Conservation (phyloP, 306 rosid species). For the Amphicarpaea edgeworthii region DNA sequence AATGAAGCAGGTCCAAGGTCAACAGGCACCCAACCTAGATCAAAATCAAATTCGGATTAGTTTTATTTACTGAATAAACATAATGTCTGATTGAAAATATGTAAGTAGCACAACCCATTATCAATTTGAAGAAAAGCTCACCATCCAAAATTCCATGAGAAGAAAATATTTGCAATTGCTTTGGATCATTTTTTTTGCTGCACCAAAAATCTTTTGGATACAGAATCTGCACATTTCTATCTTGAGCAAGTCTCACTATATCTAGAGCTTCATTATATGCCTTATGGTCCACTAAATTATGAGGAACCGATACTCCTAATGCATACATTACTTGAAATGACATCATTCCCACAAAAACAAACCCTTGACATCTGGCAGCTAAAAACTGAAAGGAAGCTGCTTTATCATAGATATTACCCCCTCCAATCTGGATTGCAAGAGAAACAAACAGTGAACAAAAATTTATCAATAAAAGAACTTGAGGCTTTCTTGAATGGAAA, state of each 20-base stretch:
- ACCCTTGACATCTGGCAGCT: slow-evolving; percentile 75
- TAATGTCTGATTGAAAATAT: slow-evolving; percentile 18
- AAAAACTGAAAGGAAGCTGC: slow-evolving; percentile 75
- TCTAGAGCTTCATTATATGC: slow-evolving; percentile 62
- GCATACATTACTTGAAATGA: slow-evolving; percentile 90
- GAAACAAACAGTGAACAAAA: slow-evolving; percentile 37
- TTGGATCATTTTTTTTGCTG: slow-evolving; percentile 55
- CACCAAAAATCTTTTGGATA: slow-evolving; percentile 92
- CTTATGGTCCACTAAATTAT: slow-evolving; percentile 59
- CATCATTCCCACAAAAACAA: slow-evolving; percentile 89
- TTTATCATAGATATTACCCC: slow-evolving; percentile 70
- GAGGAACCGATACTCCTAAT: slow-evolving; percentile 69
- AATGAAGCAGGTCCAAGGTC: slow-evolving; percentile 85
- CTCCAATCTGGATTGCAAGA: slow-evolving; percentile 78
- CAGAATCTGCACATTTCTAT: slow-evolving; percentile 63
- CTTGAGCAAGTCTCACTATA: slow-evolving; percentile 58
- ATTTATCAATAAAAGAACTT: slow-evolving; percentile 9
- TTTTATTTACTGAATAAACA: slow-evolving; percentile 31
- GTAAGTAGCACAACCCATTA: slow-evolving; percentile 10
- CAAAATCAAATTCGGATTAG: slow-evolving; percentile 30
- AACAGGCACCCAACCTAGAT: slow-evolving; percentile 80
- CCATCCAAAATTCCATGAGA: slow-evolving; percentile 72
- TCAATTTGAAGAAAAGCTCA: slow-evolving; percentile 49
- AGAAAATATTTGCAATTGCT: slow-evolving; percentile 64
- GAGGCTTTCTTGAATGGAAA: slow-evolving; percentile 30